phyloP scores from a whole-genome alignment of 805 yeast genomes.

The Starmerella vitae region DNA sequence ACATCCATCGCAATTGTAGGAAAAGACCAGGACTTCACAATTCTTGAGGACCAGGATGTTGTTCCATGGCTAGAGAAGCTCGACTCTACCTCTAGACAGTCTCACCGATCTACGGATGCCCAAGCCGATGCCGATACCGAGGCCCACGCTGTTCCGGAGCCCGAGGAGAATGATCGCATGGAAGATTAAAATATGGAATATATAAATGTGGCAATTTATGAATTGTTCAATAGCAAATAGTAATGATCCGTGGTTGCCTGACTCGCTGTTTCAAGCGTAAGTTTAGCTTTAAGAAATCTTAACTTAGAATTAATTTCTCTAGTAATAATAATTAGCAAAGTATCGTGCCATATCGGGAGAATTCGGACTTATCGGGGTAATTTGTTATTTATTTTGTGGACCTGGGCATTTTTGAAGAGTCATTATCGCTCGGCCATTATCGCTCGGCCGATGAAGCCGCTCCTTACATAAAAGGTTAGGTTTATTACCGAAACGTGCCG shows the following conservation, averaged over 20 bases:
- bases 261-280: too few species aligned
- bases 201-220: too few species aligned
- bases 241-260: too few species aligned
- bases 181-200: slow-evolving; percentile 3
- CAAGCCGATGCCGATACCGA: slow-evolving; percentile 14
- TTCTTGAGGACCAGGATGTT: slow-evolving; percentile 79
- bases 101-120: slow-evolving; percentile 28
- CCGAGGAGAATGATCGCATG: slow-evolving; percentile 2
- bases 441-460: too few species aligned
- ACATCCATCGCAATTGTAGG: slow-evolving; percentile 93
- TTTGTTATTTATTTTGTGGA: background rate
- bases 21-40: slow-evolving; percentile 52
- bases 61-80: slow-evolving; percentile 68
- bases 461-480: too few species aligned
- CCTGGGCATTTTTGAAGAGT: background rate
- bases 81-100: slow-evolving; percentile 44
- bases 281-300: too few species aligned
- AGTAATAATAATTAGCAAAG: too few species aligned
- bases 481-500: background rate
- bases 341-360: too few species aligned
- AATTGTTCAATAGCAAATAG: too few species aligned
- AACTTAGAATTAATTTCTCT: too few species aligned
- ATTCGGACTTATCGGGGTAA: too few species aligned
- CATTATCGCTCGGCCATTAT: too few species aligned
- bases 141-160: background rate